These are phyloP conservation scores for Metschnikowia santaceciliae DNA, from an alignment of 805 yeast species.

Conservation along the genomic window DNA sequence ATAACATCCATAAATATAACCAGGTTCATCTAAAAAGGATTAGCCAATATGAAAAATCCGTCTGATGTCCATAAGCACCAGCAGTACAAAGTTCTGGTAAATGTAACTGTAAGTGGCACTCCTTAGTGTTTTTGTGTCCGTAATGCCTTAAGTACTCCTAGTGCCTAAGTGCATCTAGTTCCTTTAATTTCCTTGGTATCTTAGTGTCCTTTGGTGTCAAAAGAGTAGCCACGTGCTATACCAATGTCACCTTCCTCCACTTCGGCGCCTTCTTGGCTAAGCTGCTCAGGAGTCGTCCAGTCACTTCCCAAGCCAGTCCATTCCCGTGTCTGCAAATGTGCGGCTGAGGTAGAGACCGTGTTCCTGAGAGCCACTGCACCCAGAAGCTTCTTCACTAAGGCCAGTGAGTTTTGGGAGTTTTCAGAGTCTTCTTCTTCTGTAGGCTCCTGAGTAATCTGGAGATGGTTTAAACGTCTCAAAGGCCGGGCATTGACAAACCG, in stretches of 20 bases:
- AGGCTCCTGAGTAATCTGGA: slow-evolving; percentile 49
- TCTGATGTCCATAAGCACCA: no score
- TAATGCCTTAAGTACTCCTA: no score
- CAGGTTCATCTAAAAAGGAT: no score
- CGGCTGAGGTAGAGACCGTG: slow-evolving; percentile 88
- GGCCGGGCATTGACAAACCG: slow-evolving; percentile 71
- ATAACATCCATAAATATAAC: no score
- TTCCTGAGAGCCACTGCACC: slow-evolving; percentile 61
- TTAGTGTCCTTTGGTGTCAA: slow-evolving; percentile 16
- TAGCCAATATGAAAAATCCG: background rate
- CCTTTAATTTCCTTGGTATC: background rate
- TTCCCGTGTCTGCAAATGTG: slow-evolving; percentile 59
- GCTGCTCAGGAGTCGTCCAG: slow-evolving; percentile 32
- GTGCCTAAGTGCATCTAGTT: no score
- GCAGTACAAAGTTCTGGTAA: no score
- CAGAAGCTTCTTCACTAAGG: slow-evolving; percentile 54
- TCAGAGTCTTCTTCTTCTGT: slow-evolving; percentile 6
- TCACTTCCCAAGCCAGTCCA: slow-evolving; percentile 96
- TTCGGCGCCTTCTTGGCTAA: slow-evolving; percentile 58
- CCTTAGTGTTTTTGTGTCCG: no score
- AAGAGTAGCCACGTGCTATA: slow-evolving; percentile 80
- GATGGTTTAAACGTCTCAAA: slow-evolving; percentile 58
- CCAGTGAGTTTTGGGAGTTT: slow-evolving; percentile 18
- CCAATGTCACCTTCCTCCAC: slow-evolving; percentile 84
- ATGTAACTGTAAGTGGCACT: no score